Evolutionary conservation across 2,329 filamentous ascomycete species (phyloP).

Genomic region (Alternaria ventricosa): DNA sequence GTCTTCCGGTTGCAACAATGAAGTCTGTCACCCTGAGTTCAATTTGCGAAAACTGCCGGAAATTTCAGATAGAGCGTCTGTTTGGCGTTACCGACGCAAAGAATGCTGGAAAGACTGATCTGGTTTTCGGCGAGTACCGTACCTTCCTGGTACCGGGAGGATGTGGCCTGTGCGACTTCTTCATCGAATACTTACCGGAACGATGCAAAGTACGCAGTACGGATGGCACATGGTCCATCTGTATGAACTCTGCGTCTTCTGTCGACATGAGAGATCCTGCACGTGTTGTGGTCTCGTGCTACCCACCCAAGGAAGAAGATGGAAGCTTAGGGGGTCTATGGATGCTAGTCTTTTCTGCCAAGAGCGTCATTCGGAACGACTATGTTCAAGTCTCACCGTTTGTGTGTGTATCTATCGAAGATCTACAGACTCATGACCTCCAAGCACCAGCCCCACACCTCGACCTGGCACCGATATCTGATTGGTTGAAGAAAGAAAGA

Average conservation of each 20-base stretch:
- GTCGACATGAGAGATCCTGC: not conserved
- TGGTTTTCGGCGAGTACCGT: too few species aligned
- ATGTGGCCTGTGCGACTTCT: not conserved
- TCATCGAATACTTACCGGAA: not conserved
- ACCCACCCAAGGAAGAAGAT: not conserved
- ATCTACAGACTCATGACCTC: not conserved
- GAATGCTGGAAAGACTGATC: not conserved
- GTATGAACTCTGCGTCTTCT: not conserved
- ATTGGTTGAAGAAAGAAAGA: not conserved
- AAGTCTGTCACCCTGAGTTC: fast-evolving
- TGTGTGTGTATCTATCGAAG: not conserved
- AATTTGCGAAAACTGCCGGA: not conserved
- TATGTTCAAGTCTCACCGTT: not conserved
- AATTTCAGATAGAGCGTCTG: not conserved
- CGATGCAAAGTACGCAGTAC: not conserved
- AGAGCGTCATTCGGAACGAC: too few species aligned
- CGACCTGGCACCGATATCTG: not conserved
- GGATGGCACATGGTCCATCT: not conserved
- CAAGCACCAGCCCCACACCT: not conserved
- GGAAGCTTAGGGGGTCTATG: not conserved
- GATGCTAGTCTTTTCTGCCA: not conserved
- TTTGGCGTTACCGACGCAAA: not conserved
- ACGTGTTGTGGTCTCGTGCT: fast-evolving
- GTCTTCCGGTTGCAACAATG: not conserved
- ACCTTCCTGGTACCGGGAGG: not conserved